These are phyloP conservation scores for Leishmania guyanensis DNA, from an alignment of 208 protist species.

Conservation along the genomic window DNA sequence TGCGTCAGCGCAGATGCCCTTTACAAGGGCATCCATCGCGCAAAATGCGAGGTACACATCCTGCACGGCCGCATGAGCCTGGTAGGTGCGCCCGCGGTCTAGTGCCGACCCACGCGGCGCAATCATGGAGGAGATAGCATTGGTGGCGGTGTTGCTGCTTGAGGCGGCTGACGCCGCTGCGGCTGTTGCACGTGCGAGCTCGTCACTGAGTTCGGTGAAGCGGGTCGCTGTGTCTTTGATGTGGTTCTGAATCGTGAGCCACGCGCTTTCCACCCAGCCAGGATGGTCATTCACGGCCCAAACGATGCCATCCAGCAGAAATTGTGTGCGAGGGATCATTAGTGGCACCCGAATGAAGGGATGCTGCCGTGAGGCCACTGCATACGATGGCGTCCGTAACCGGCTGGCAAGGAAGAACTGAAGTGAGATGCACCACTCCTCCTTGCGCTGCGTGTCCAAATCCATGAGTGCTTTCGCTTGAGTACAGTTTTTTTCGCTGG, in stretches of 20 bases:
- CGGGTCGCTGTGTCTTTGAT: constrained; percentile 56
- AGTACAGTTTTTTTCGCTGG: neutral
- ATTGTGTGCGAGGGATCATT: constrained; percentile 68
- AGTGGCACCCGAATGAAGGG: constrained; percentile 45
- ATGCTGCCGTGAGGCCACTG: constrained; percentile 33
- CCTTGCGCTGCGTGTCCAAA: constrained; percentile 37
- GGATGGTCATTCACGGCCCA: constrained; percentile 72
- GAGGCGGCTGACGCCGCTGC: neutral
- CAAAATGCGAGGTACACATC: constrained; percentile 79
- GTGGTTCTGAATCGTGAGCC: constrained; percentile 64
- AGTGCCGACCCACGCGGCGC: constrained; percentile 23
- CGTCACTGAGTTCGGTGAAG: constrained; percentile 37
- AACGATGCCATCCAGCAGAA: constrained; percentile 74
- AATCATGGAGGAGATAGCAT: constrained; percentile 11
- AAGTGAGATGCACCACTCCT: constrained; percentile 62
- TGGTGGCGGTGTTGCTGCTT: neutral
- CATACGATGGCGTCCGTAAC: constrained; percentile 54
- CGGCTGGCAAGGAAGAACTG: constrained; percentile 60
- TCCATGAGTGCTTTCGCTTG: constrained; percentile 25
- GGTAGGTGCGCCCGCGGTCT: constrained; percentile 53
- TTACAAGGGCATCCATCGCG: constrained; percentile 66
- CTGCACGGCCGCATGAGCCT: constrained; percentile 61
- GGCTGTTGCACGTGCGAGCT: constrained; percentile 26
- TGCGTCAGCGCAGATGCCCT: constrained; percentile 32
- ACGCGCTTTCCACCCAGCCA: constrained; percentile 54